phyloP scores from a whole-genome alignment of 768 basidiomycete genomes.

The Boletus bicolor region DNA sequence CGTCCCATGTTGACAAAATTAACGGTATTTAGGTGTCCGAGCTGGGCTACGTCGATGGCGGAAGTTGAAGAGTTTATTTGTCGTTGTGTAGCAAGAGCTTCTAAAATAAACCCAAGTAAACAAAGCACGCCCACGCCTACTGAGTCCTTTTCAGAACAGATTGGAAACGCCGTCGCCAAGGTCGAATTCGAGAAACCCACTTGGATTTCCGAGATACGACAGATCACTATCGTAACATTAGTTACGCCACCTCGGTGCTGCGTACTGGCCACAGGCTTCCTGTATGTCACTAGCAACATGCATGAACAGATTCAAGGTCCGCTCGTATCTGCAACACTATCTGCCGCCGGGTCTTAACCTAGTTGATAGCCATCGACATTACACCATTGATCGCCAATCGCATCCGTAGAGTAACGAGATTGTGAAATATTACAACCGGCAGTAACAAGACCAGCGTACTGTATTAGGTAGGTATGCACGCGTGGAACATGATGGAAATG shows the following conservation, averaged over 20 bases:
- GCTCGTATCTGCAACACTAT: background rate
- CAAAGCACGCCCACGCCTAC: slow-evolving; percentile 6
- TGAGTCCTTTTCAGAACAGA: background rate
- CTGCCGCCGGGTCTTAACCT: background rate
- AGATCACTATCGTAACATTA: background rate
- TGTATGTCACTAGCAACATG: background rate
- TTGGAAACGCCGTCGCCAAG: background rate
- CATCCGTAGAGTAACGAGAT: slow-evolving; percentile 10
- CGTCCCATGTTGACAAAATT: slow-evolving; percentile 68
- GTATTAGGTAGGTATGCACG: slow-evolving; percentile 23
- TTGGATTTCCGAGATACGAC: slow-evolving; percentile 9
- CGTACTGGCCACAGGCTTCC: background rate
- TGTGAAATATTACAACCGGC: slow-evolving; percentile 11
- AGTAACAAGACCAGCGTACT: slow-evolving; percentile 13
- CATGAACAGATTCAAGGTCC: slow-evolving; percentile 6
- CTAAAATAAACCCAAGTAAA: slow-evolving; percentile 27
- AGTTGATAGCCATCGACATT: slow-evolving; percentile 4
- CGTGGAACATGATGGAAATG: slow-evolving; percentile 17
- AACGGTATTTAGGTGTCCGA: background rate
- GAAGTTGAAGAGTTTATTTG: slow-evolving; percentile 26
- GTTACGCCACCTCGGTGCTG: background rate
- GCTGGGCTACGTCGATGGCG: slow-evolving; percentile 1
- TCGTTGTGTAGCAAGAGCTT: slow-evolving; percentile 26
- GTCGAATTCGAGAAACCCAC: slow-evolving; percentile 12
- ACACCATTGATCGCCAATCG: slow-evolving; percentile 18